Evolutionary conservation across 2,329 filamentous ascomycete genomes (phyloP).

Genomic region (Chaetomium sp.): DNA sequence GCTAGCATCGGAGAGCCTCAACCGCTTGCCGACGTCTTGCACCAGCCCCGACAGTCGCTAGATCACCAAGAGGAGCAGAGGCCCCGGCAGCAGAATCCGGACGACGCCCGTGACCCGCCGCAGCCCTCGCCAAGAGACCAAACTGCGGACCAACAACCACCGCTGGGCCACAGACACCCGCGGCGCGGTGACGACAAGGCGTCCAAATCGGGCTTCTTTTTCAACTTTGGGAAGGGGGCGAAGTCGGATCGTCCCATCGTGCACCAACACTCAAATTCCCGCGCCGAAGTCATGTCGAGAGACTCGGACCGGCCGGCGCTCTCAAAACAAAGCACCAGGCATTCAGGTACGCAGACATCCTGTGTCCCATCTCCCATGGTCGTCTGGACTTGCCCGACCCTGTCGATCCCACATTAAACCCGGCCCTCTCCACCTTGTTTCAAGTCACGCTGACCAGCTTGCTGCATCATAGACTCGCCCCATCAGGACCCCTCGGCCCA

Average conservation of each 20-base stretch:
- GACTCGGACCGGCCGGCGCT: conserved; percentile 39
- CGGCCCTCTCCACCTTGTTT: conserved; percentile 21
- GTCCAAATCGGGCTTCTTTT: conserved; percentile 54
- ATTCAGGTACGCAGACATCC: conserved; percentile 37
- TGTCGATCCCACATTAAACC: conserved; percentile 8
- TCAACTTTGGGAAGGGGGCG: conserved; percentile 53
- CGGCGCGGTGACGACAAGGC: conserved; percentile 46
- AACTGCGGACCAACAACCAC: conserved; percentile 23
- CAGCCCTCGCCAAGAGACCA: conserved; percentile 27
- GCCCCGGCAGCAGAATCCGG: conserved; percentile 34
- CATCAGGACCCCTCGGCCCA: conserved; percentile 32
- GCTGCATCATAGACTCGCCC: conserved; percentile 37
- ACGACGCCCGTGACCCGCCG: conserved; percentile 23
- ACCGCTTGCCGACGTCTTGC: conserved; percentile 41
- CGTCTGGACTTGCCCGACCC: conserved; percentile 14
- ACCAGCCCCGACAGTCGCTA: conserved; percentile 20
- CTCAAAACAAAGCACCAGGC: conserved; percentile 38
- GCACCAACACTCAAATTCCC: conserved; percentile 43
- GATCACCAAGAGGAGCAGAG: conserved; percentile 30
- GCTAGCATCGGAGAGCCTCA: conserved; percentile 28
- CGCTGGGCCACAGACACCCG: conserved; percentile 41
- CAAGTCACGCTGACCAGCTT: conserved; percentile 30
- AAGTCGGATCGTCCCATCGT: conserved; percentile 44
- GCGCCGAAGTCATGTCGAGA: conserved; percentile 45
- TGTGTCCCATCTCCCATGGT: conserved; percentile 8